These are phyloP conservation scores for Hura crepitans DNA, from an alignment of 441 rosid species.

Conservation along the genomic window DNA sequence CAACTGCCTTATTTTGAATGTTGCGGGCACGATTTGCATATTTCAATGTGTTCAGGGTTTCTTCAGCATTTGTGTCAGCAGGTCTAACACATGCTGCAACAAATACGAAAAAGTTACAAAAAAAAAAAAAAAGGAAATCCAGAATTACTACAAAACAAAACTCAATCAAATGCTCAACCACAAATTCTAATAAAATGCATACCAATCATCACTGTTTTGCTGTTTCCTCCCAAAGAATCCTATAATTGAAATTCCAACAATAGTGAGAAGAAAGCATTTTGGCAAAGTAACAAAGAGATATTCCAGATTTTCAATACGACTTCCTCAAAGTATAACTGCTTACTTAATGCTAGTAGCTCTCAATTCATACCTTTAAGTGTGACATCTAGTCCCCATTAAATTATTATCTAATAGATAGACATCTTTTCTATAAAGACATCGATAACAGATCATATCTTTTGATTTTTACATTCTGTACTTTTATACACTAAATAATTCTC, in stretches of 20 bases:
- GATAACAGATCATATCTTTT: too few species aligned
- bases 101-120: background rate
- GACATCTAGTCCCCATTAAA: background rate
- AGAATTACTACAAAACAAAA: background rate
- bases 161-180: constrained; percentile 8
- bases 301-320: background rate
- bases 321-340: background rate
- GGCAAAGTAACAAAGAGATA: background rate
- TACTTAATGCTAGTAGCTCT: background rate
- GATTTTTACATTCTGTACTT: background rate
- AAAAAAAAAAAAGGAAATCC: background rate
- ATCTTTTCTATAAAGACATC: too few species aligned
- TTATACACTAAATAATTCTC: background rate
- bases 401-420: too few species aligned
- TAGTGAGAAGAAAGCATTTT: constrained; percentile 1
- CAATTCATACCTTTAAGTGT: background rate
- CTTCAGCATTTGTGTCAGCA: constrained; percentile 96
- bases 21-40: constrained; percentile 97
- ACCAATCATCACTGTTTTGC: constrained; percentile 99
- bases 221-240: constrained; percentile 98
- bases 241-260: constrained; percentile 28
- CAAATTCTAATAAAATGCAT: constrained; percentile 23
- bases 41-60: constrained; percentile 87
- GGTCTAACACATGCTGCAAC: constrained; percentile 92
- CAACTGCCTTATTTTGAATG: constrained; percentile 94